phyloP scores from a whole-genome alignment of 1,139 yeast species.

The Groenewaldozyma auringiensis region DNA sequence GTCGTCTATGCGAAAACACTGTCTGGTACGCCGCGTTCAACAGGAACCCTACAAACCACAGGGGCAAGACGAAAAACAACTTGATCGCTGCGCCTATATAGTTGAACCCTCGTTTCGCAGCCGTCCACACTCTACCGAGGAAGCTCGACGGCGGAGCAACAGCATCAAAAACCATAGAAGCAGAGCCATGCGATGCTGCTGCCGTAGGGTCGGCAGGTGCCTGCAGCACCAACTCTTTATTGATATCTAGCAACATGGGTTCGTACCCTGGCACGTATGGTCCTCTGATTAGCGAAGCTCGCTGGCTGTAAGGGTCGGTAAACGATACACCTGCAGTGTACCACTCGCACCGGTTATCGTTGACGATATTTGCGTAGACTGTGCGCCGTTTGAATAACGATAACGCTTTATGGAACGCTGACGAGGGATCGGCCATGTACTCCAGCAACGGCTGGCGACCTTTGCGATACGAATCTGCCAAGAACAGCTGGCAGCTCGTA shows the following conservation, averaged over 20 bases:
- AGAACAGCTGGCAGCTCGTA: slow-evolving; percentile 65
- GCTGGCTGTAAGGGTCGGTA: slow-evolving; percentile 49
- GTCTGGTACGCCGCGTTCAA: slow-evolving; percentile 28
- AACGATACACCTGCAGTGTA: slow-evolving; percentile 68
- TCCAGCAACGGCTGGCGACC: slow-evolving; percentile 44
- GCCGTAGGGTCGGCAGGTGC: slow-evolving; percentile 5
- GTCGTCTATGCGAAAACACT: slow-evolving; percentile 20
- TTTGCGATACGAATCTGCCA: slow-evolving; percentile 40
- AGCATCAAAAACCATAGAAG: not conserved
- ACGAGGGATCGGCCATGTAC: slow-evolving; percentile 55
- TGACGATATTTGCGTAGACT: slow-evolving; percentile 66
- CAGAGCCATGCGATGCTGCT: slow-evolving; percentile 3
- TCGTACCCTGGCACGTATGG: slow-evolving; percentile 44
- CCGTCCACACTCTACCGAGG: slow-evolving; percentile 5
- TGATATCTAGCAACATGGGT: slow-evolving; percentile 45
- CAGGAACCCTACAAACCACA: slow-evolving; percentile 31
- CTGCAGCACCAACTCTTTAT: slow-evolving; percentile 10
- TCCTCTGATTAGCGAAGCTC: slow-evolving; percentile 34
- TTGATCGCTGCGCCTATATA: slow-evolving; percentile 16
- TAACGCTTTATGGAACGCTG: slow-evolving; percentile 54
- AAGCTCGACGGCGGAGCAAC: slow-evolving; percentile 5
- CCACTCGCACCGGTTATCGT: slow-evolving; percentile 75
- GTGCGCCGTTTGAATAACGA: slow-evolving; percentile 43
- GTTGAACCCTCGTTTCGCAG: slow-evolving; percentile 5
- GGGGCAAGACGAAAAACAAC: slow-evolving; percentile 25